These are phyloP conservation scores for Saccharum hybrid DNA, from an alignment of 202 grass and related monocot genomes.

Conservation along the genomic window DNA sequence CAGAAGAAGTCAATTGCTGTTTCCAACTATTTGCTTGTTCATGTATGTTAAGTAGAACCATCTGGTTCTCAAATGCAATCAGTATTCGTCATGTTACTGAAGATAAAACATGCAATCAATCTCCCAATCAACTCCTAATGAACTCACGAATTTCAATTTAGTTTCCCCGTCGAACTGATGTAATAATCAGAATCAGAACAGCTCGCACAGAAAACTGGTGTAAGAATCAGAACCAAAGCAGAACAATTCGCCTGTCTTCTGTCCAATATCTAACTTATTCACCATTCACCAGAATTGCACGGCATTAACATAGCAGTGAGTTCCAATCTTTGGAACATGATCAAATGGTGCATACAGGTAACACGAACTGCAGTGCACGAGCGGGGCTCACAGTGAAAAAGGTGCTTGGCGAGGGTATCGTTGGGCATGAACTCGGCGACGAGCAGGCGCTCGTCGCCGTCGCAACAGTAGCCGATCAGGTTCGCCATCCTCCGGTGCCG, in stretches of 20 bases:
- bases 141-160: background rate
- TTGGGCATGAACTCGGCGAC: conserved; percentile 97
- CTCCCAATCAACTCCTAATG: background rate
- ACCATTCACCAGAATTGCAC: conserved; percentile 7
- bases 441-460: conserved; percentile 86
- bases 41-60: background rate
- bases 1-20: background rate
- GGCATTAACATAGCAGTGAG: background rate
- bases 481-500: conserved; percentile 82
- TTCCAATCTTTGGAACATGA: background rate
- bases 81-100: background rate
- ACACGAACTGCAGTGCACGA: background rate
- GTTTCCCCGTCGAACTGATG: background rate
- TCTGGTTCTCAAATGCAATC: background rate
- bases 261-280: background rate
- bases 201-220: conserved; percentile 5
- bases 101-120: background rate
- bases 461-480: conserved; percentile 95
- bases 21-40: background rate
- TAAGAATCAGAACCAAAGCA: conserved; percentile 5
- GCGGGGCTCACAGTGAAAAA: conserved; percentile 81
- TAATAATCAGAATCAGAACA: conserved; percentile 14
- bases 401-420: conserved; percentile 92
- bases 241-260: background rate
- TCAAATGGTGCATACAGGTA: background rate